Base-by-base conservation (phyloP, 371 early-diverging fungal species). In the Phascolomyces articulosus region DNA sequence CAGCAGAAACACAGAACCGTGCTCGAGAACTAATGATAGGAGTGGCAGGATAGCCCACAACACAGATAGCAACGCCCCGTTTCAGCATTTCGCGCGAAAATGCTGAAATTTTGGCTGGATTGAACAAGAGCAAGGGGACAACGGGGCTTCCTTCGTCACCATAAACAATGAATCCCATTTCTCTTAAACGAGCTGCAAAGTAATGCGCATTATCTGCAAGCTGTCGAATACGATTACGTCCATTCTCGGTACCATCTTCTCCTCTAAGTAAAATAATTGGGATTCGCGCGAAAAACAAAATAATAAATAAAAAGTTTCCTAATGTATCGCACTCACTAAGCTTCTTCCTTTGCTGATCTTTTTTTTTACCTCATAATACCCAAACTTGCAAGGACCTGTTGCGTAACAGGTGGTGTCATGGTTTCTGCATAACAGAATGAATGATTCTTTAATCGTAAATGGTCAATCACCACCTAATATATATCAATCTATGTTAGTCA, bases 21-120 rank as follows among this genome's bases (percentile, higher is more conserved):
- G 95, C 97, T 47, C 99, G 88, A 18, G 93, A 91, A 9, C 95
- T 87, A 56, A 98, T 92, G 61, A 99, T 93, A n/a, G 98, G 94
- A 0, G 96, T 95, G 7, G 96, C 96, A 0, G 99, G 99, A 80
- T 96, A 97, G 31, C 96, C 96, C 3, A 98, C 99, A 13, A 99
- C 97, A 24, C 98, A 98, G 18, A 98, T 96, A 9, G 98, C 98
- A 58, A 99, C 83, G 47, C 93, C 94, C 54, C 95, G 88, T 65
- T 89, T 85, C 44, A 98, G 85, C 78, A 95, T 90, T 74, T 96
- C 93, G 31, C 98, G 86, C 29, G 98, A 95, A 79, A 99, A 99
- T 49, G 97, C 98, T 48, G 94, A 92, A 64, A 99, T 93, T 83
- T 99, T 99, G 60, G 96, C 96, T 8, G 99, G 99, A 77, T 94